Evolutionary conservation across 805 yeast genomes (phyloP).

Genomic region (Nematodospora valgi): DNA sequence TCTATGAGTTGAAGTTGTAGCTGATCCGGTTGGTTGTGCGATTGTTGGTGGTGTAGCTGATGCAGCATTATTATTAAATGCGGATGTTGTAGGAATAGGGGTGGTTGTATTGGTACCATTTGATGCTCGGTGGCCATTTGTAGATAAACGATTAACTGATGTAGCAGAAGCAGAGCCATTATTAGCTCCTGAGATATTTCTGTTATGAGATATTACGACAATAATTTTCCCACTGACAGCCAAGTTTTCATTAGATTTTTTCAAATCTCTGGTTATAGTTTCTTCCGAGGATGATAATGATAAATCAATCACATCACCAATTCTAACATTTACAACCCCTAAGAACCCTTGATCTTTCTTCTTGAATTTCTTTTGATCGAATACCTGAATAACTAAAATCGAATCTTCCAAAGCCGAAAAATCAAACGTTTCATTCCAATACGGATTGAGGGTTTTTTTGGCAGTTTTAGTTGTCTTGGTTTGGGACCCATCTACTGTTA

Average conservation of each 20-base stretch:
- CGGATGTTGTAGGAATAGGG: constrained; percentile 14
- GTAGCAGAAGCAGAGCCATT: constrained; percentile 12
- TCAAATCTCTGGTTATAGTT: constrained; percentile 88
- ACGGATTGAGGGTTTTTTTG: constrained; percentile 90
- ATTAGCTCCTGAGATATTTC: constrained; percentile 11
- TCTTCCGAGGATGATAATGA: constrained; percentile 55
- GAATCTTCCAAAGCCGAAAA: constrained; percentile 78
- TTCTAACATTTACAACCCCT: constrained; percentile 89
- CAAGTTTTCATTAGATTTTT: constrained; percentile 85
- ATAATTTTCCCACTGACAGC: constrained; percentile 93
- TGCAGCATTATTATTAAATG: constrained; percentile 12
- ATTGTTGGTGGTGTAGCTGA: constrained; percentile 10
- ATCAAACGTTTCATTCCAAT: constrained; percentile 92
- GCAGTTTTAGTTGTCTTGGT: constrained; percentile 94
- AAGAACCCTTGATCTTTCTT: constrained; percentile 98
- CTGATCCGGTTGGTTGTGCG: constrained; percentile 9
- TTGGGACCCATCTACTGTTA: constrained; percentile 96
- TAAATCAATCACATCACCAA: constrained; percentile 84
- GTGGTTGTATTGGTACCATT: constrained; percentile 10
- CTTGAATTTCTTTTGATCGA: constrained; percentile 95
- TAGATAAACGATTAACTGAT: constrained; percentile 9
- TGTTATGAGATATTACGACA: constrained; percentile 59
- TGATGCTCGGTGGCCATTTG: constrained; percentile 16
- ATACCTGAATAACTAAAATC: constrained; percentile 86
- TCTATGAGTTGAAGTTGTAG: constrained; percentile 32